Evolutionary conservation across 345 rosid genomes (phyloP), one percentile per base, ranked within the genome.

Genomic region (Lepidium aucheri): DNA sequence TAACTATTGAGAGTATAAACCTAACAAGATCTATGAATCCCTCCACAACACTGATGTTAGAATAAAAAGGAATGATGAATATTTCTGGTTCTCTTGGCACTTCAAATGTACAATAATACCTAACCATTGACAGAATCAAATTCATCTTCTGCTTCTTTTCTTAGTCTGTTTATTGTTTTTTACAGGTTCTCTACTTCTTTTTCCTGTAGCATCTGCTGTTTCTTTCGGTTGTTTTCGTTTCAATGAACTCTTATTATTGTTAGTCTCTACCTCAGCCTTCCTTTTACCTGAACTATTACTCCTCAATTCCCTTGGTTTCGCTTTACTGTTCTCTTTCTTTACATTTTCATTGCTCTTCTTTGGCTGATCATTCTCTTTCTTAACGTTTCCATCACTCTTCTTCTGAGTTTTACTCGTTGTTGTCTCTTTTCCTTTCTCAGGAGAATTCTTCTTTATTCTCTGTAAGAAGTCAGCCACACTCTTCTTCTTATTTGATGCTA

Each of bases 381-480:
- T 69, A 6, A 61, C 65, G 18, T 39, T 68, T 49, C 54, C 63
- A 35, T 35, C 43, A 18, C 30, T 73, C 67, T 53, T 67, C 65
- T 60, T 72, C 68, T 54, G 44, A 44, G 68, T 74, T 70, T 60
- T 67, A 60, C 69, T 36, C 38, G 62, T 26, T 54, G 65, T 56
- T 20, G 65, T 57, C 32, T 78, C 41, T 64, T 72, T 55, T 52
- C 36, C 79, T 68, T 73, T 82, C 77, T 80, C 74, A 9, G 74
- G 53, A 18, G 80, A 74, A 66, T 79, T 85, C 34, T 80, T 81
- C 85, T 82, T 76, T 15, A 89, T 84, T 54, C 88, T 84, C 68
- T 82, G 80, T 73, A 86, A 75, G 84, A 86, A 89, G 71, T 84
- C 86, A 5, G 77, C 93, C 2, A 79, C 89, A 24, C 87, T 81